phyloP scores from a whole-genome alignment of 73 alveolate genomes.

The Paramecium sonneborni region DNA sequence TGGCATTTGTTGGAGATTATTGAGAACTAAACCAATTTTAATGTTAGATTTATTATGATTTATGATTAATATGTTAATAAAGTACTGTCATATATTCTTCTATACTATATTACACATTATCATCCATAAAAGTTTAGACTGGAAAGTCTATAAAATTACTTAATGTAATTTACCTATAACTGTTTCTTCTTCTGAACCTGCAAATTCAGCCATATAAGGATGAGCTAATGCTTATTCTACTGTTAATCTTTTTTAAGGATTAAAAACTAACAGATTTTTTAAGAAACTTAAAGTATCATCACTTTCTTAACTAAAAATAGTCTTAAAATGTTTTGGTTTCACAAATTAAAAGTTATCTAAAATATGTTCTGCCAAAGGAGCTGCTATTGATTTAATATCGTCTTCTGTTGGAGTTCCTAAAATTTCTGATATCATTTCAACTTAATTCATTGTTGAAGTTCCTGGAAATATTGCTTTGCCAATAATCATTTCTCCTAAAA shows the following conservation, averaged over 20 bases:
- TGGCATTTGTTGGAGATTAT: not conserved
- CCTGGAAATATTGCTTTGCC: conserved; percentile 75
- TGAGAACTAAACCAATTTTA: conserved; percentile 11
- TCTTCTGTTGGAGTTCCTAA: conserved; percentile 76
- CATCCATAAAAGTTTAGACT: conserved; percentile 23
- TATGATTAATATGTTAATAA: not conserved
- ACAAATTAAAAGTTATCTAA: conserved; percentile 33
- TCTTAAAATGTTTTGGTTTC: conserved; percentile 55
- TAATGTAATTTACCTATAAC: not conserved
- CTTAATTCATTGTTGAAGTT: conserved; percentile 67
- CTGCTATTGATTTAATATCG: conserved; percentile 39
- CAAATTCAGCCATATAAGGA: conserved; percentile 44
- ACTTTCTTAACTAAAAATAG: not conserved
- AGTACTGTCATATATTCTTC: conserved; percentile 2
- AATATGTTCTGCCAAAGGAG: conserved; percentile 41
- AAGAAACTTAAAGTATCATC: conserved; percentile 22
- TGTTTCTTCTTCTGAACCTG: conserved; percentile 37
- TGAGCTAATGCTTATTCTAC: conserved; percentile 40
- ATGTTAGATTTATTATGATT: not conserved
- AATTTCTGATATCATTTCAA: conserved; percentile 69
- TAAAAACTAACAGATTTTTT: conserved; percentile 28
- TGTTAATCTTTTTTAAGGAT: conserved; percentile 45
- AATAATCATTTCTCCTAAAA: conserved; percentile 73
- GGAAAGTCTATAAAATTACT: not conserved
- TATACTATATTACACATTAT: conserved; percentile 40